These are phyloP conservation scores for Punica granatum DNA, from an alignment of 345 rosid species.

Conservation along the genomic window DNA sequence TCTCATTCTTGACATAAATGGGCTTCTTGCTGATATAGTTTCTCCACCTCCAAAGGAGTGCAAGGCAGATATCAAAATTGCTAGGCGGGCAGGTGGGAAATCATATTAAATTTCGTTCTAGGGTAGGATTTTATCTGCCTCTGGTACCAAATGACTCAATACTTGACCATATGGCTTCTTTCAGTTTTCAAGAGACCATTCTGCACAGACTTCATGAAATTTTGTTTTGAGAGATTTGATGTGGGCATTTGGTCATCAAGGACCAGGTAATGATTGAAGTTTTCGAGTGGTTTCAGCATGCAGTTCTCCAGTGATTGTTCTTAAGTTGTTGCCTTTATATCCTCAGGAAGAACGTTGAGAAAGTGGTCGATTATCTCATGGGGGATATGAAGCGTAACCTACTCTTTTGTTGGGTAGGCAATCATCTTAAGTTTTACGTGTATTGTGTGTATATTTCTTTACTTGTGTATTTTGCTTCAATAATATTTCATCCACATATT, in stretches of 20 bases:
- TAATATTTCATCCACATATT: background rate
- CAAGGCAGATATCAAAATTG: constrained; percentile 42
- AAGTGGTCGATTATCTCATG: constrained; percentile 50
- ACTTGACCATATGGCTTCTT: constrained; percentile 4
- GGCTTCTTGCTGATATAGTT: constrained; percentile 68
- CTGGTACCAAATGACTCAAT: background rate
- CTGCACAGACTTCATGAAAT: constrained; percentile 36
- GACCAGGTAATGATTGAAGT: constrained; percentile 21
- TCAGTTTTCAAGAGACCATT: constrained; percentile 54
- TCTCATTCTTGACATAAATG: constrained; percentile 85
- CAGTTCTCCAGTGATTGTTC: background rate
- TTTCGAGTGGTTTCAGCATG: background rate
- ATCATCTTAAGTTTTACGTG: background rate
- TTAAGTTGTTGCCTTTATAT: constrained; percentile 1
- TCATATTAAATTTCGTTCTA: background rate
- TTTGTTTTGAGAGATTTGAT: constrained; percentile 52
- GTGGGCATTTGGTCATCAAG: constrained; percentile 64
- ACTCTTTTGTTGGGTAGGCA: constrained; percentile 81
- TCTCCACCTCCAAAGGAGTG: constrained; percentile 28
- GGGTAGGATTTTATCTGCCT: background rate
- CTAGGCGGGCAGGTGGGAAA: constrained; percentile 51
- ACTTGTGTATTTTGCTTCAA: background rate
- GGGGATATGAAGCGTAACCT: constrained; percentile 68
- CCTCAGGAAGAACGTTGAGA: constrained; percentile 52
- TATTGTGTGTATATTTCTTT: background rate